Evolutionary conservation across 129 eudicot genomes (phyloP), one percentile per base, ranked within the genome.

Genomic region (Arctium minus): DNA sequence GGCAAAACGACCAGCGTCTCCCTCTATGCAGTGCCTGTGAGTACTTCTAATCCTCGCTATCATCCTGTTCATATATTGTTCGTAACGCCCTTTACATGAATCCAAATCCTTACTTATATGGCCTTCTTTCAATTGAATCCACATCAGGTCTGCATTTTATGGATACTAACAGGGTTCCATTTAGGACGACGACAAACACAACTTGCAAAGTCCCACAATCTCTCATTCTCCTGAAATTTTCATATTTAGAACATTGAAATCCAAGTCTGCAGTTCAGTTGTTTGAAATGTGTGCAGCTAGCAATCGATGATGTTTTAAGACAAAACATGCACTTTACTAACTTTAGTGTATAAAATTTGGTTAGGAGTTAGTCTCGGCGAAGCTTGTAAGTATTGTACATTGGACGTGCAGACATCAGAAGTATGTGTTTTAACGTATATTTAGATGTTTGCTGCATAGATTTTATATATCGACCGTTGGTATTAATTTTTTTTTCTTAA

Each of bases 21-120:
- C 70, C 92, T 94, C 37, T 94, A 88, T 75, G 97, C 93, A 10
- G 81, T 94, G 32, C 98, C 98, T 1, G 98, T 94, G 89, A 13
- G 94, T 83, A 39, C 67, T 67, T 12, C 5, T 13, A 70, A 12
- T 68, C 56, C 1, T 40, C 32, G 53, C 17, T 65, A 46, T 48
- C 15, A n/a, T 81, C 35, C 7, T 69, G 60, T 6, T 9, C 64
- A 27, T 50, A 31, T 40, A 33, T 35, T 40, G 11, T 5, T 13
- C 5, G 50, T 10, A 27, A 29, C 5, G 30, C 29, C 68, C 27
- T 17, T 5, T 17, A 46, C 12, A 48, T 79, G 31, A 27, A 81
- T 6, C 9, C 9, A 32, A 75, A 77, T 62, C 33, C 60, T 60
- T 44, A 22, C 72, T 42, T 9, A 56, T 81, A 30, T 8, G 39